Evolutionary conservation across 2,329 filamentous ascomycete genomes (phyloP), one percentile per base, ranked within the genome.

Genomic region (Hymenoscyphus fraxineus): DNA sequence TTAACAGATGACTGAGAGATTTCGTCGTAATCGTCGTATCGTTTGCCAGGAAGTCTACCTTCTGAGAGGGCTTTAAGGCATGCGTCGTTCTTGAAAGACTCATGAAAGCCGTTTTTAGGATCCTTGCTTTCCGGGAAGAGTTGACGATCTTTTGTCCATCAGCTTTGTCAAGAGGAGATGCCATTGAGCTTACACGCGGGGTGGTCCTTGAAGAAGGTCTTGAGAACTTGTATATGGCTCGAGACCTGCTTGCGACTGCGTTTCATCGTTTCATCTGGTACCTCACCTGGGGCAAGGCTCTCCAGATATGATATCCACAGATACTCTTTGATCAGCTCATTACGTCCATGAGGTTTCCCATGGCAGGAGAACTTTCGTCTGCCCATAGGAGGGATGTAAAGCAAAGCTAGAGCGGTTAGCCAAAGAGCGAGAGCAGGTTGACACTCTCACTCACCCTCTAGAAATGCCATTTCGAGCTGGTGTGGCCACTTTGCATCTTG

Each of bases 311-410:
- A 79, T 65, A 84, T 81, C 82, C 82, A 89, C 56, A 90, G 81
- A 75, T 89, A 90, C 75, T 88, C 85, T 71, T 82, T 84, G 71
- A 90, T 89, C 63, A 90, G 80, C 82, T 89, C 88, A 76, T 90
- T 90, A 59, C 88, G 84, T 4, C 88, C 87, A 69, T 87, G 85
- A 47, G 85, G 83, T 73, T 86, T 84, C 41, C 84, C 82, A 67
- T 83, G 82, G 77, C 87, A 87, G 65, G 83, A 86, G 73, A 86
- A 88, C 77, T 90, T 90, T 71, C 85, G 83, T 60, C 86, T 81
- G 39, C 86, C 86, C 82, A 90, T 88, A 69, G 83, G 82, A 56
- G 87, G 87, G 74, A 90, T 87, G 59, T 88, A 78, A 59, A 89
- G 77, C 13, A 89, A 81, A 62, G 87, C 87, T 89, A 66, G 32